Evolutionary conservation across 768 basidiomycete species (phyloP).

Genomic region (Suillus luteus): DNA sequence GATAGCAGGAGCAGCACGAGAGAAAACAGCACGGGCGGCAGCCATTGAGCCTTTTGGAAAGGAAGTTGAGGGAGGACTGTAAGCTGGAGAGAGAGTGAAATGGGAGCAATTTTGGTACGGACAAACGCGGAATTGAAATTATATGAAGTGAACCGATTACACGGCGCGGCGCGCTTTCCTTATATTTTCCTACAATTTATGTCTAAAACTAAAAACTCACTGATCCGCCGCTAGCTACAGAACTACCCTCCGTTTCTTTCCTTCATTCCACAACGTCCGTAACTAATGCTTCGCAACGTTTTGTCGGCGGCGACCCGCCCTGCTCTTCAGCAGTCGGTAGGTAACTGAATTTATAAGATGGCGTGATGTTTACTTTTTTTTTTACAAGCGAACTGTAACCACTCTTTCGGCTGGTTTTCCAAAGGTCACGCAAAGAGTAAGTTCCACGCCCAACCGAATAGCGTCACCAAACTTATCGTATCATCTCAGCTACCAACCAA

Average conservation of each 20-base stretch:
- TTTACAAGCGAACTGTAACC: conserved; percentile 63
- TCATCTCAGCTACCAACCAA: conserved; percentile 73
- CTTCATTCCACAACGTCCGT: conserved; percentile 33
- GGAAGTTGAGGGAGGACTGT: conserved; percentile 26
- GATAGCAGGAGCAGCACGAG: conserved; percentile 59
- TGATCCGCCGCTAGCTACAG: background rate
- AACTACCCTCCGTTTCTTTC: conserved; percentile 32
- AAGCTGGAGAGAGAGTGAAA: conserved; percentile 15
- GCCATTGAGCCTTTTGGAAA: conserved; percentile 50
- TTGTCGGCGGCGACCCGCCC: conserved; percentile 59
- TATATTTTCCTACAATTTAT: conserved; percentile 9
- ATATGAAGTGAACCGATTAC: conserved; percentile 9
- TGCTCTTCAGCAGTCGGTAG: conserved; percentile 50
- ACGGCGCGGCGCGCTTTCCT: background rate
- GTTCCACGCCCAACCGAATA: conserved; percentile 24
- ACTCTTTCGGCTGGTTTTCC: conserved; percentile 81
- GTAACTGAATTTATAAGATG: conserved; percentile 22
- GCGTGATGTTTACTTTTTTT: conserved; percentile 13
- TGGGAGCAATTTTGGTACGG: conserved; percentile 16
- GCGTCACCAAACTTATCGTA: conserved; percentile 14
- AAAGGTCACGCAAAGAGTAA: conserved; percentile 68
- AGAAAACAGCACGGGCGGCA: conserved; percentile 56
- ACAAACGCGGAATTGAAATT: conserved; percentile 13
- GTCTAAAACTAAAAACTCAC: conserved; percentile 10
- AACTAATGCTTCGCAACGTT: conserved; percentile 71